Base-by-base conservation (phyloP, 228 moss, liverwort and hornwort species). In the Sphagnum fallax region DNA sequence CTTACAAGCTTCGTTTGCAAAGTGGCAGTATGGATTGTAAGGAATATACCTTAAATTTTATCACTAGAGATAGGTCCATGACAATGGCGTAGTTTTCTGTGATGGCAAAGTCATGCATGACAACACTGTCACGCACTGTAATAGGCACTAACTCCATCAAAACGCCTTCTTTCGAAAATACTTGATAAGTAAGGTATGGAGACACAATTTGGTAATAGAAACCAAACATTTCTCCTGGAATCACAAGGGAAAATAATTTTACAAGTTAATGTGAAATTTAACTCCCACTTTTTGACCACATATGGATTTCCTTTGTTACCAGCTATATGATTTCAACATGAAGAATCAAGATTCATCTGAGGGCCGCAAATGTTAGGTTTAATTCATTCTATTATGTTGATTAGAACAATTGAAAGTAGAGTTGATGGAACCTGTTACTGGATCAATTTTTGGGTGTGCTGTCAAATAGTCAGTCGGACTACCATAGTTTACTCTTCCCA, bases 71-170 rank as follows among this genome's bases (percentile, higher is more conserved):
- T 59, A 81, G 74, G 55, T 92, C 93, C 87, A 88, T 71, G 60
- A 96, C 88, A n/a, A 93, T 78, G 68, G 84, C 82, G 50, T 91
- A 92, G n/a, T 91, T 91, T 68, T 89, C 84, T 12, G 91, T 92
- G 51, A 94, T 87, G 63, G 82, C 89, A 47, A 94, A 89, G 52
- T 91, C 89, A 70, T 91, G 93, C 91, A 96, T 91, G 88, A 89
- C 78, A 16, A 89, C 75, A 71, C 63, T 65, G 60, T 73, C 72
- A 51, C 89, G 82, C 53, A 92, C 48, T 48, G 88, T 92, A 13
- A 91, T 82, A 16, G 76, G 50, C 51, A 96, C 88, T 4, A 84
- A 80, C 16, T 87, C 89, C 47, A 53, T 74, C 86, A 96, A 84
- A 10, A 72, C 66, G 48, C 91, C 92, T 66, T 96, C 86, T 50